These are phyloP conservation scores for Colletotrichum eleusines DNA, from an alignment of 2,329 filamentous ascomycete genomes.

Conservation along the genomic window DNA sequence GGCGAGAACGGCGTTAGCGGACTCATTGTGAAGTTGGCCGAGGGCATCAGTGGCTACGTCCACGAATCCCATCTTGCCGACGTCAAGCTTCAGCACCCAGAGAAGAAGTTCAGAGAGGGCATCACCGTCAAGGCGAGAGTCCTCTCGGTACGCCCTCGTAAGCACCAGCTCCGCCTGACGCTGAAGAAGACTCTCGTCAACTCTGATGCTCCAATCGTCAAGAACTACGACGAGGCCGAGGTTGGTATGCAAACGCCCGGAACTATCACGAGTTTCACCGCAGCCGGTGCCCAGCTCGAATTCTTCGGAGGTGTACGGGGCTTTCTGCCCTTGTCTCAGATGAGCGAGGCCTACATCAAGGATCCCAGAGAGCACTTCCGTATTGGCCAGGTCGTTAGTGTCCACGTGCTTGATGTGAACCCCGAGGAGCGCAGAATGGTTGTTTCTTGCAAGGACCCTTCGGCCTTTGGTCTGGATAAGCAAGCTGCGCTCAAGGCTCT, in stretches of 20 bases:
- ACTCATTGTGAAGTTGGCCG: slow-evolving; percentile 84
- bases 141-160: slow-evolving; percentile 80
- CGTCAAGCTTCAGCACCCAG: slow-evolving; percentile 87
- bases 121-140: slow-evolving; percentile 87
- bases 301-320: slow-evolving; percentile 89
- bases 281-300: slow-evolving; percentile 86
- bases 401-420: slow-evolving; percentile 87
- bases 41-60: slow-evolving; percentile 90
- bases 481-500: slow-evolving; percentile 82
- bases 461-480: slow-evolving; percentile 79
- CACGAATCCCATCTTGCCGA: slow-evolving; percentile 91
- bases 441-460: slow-evolving; percentile 93
- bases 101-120: slow-evolving; percentile 94
- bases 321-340: slow-evolving; percentile 93
- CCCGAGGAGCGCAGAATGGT: slow-evolving; percentile 77
- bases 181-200: slow-evolving; percentile 96
- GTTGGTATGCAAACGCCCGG: slow-evolving; percentile 85
- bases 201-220: slow-evolving; percentile 84
- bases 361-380: slow-evolving; percentile 92
- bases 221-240: slow-evolving; percentile 78
- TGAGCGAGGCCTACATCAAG: slow-evolving; percentile 96
- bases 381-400: slow-evolving; percentile 89
- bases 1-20: slow-evolving; percentile 83
- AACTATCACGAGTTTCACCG: slow-evolving; percentile 85
- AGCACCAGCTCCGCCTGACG: slow-evolving; percentile 85